Evolutionary conservation across 768 basidiomycete genomes (phyloP), one percentile per base, ranked within the genome.

Genomic region (Lactifluus volemus): DNA sequence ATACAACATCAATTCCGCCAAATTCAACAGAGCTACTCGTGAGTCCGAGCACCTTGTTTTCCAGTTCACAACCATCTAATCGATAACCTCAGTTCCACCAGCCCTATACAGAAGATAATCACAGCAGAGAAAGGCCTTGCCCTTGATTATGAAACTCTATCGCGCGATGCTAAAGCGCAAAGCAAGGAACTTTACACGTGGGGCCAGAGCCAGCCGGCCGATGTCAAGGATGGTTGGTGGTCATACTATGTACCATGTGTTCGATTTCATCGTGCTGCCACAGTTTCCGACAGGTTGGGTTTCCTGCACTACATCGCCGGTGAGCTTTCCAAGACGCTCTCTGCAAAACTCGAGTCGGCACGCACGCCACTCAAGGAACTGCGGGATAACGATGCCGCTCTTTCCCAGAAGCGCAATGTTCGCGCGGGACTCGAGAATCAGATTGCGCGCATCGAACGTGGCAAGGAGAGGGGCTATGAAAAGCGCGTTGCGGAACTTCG

Each of bases 101-200:
- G 78, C 2, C 86, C 88, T 4, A 71, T 86, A 0, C 91, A 92
- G 75, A 86, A 84, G 69, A 83, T 92, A 60, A 85, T 93, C 64
- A 92, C 91, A 0, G 74, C 81, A 6, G 81, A 83, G 70, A 93
- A 92, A 71, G 86, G 90, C 4, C 76, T 92, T 15, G 84, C 86
- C 19, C 78, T 93, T 65, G 88, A 89, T 71, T 80, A 82, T 67
- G 86, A 91, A 65, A 79, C 77, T 59, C 72, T 85, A 34, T 76
- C 84, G 3, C 81, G 86, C 65, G 84, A 90, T 67, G 68, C 79
- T 8, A 85, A 91, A 69, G 74, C 80, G 0, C 83, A 85, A 69
- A 89, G 88, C 78, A 92, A 92, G 73, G 92, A 92, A 62, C 74
- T 92, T 29, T 93, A 90, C 67, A 81, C 81, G 14, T 93, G 90